A percentile compares a stretch with the other conserved stretches of the same genome.
Conservation (phyloP, 768 basidiomycete species). For the Boletellus sp. region DNA sequence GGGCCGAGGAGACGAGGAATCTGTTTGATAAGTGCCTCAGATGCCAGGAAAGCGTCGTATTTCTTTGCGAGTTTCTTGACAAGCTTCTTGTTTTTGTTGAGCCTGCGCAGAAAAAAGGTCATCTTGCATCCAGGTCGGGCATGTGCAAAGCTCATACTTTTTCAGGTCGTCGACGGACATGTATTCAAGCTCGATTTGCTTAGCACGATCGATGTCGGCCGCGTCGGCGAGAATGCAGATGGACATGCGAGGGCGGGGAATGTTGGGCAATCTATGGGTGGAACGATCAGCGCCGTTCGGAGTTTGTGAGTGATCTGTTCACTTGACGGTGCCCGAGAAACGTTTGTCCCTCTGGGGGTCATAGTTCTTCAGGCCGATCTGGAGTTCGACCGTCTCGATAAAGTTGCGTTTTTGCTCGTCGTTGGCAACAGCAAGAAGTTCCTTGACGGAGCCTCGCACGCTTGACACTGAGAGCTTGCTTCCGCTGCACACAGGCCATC, state of each 20-base stretch:
- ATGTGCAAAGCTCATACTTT: conserved; percentile 57
- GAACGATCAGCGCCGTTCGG: background rate
- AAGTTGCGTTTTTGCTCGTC: conserved; percentile 93
- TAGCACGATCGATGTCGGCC: conserved; percentile 96
- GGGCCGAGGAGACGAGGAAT: conserved; percentile 99
- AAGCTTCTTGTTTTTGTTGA: conserved; percentile 99
- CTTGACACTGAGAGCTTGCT: conserved; percentile 98
- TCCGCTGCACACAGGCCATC: conserved; percentile 22
- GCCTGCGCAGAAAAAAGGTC: conserved; percentile 40
- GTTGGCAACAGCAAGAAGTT: conserved; percentile 77
- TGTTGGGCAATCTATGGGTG: conserved; percentile 75
- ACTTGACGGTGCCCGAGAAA: conserved; percentile 99
- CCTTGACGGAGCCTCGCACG: conserved; percentile 98
- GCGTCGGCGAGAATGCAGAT: conserved; percentile 99
- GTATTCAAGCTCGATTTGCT: conserved; percentile 96
- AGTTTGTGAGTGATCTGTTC: background rate
- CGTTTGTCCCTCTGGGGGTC: conserved; percentile 99
- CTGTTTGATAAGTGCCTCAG: conserved; percentile 98
- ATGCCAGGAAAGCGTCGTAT: conserved; percentile 97
- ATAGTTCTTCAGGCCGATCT: conserved; percentile 98
- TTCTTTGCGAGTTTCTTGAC: conserved; percentile 99
- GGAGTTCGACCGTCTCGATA: conserved; percentile 93
- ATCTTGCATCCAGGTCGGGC: background rate
- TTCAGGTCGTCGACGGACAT: conserved; percentile 99
- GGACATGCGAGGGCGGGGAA: conserved; percentile 98